Percentiles rank a stretch among this genome's conserved stretches.
Evolutionary conservation across 257 asterid genomes (phyloP).

Genomic region (Paraleonurus japonicus): DNA sequence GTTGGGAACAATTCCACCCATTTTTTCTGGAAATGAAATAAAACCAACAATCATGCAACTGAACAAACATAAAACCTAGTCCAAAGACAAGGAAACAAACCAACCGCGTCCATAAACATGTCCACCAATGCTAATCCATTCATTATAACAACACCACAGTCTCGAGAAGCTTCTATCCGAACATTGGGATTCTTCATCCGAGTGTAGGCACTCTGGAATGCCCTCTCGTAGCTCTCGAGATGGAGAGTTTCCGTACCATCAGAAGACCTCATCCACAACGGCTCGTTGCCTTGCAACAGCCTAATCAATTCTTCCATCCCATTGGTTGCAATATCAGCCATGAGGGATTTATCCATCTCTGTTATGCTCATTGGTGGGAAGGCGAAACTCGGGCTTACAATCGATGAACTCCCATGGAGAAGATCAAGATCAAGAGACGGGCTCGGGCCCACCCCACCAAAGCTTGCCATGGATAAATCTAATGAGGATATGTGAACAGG

Average conservation of each 20-base stretch:
- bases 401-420: constrained; percentile 62
- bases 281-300: constrained; percentile 73
- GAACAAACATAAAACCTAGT: background rate
- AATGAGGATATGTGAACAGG: constrained; percentile 79
- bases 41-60: background rate
- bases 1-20: constrained; percentile 86
- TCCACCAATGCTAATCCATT: constrained; percentile 67
- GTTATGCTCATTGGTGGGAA: constrained; percentile 53
- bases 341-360: constrained; percentile 88
- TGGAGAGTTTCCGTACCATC: constrained; percentile 69
- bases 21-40: constrained; percentile 49
- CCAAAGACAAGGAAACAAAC: constrained; percentile 12
- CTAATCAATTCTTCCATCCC: constrained; percentile 84
- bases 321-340: constrained; percentile 73
- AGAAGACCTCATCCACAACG: constrained; percentile 60
- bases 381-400: constrained; percentile 30
- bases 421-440: constrained; percentile 87
- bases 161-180: constrained; percentile 73
- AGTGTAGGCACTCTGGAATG: constrained; percentile 54
- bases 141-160: constrained; percentile 83
- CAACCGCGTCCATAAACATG: constrained; percentile 81
- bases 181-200: constrained; percentile 61
- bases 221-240: constrained; percentile 57
- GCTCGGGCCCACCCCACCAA: constrained; percentile 32
- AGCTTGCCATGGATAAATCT: constrained; percentile 75